Evolutionary conservation across 202 grass and related monocot species (phyloP), one percentile per base, ranked within the genome.

Genomic region (Bolboschoenoplectus hybrid): DNA sequence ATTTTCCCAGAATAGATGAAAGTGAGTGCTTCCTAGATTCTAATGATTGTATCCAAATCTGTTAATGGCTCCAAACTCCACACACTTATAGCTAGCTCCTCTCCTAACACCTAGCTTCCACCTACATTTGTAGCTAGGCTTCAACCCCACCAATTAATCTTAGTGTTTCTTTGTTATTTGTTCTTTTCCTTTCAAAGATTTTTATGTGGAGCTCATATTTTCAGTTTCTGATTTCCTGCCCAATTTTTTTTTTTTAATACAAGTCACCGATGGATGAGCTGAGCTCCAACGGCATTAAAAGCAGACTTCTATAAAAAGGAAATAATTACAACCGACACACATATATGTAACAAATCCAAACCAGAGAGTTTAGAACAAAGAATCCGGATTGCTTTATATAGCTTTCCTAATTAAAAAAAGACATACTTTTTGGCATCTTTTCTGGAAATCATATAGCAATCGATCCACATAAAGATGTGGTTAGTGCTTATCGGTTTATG

Each of bases 11-110:
- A 92, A 91, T 94, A 85, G 94, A 87, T 91, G 85, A 88, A 75
- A 89, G 89, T 84, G 89, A 91, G 89, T 85, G 83, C 92, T 78
- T 50, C 92, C 92, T 92, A 91, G 88, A 88, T 89, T 87, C 90
- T 91, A 97, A 97, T 97, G 94, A 97, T 97, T 94, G 92, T 94
- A 74, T 86, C 44, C 89, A 89, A 94, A 94, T 97, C 92, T 83
- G 92, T 94, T 88, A 90, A 91, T 91, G 41, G 61, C 80, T 85
- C 82, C 88, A 77, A 87, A 55, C n/a, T 65, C 34, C 2, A 81
- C 52, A 10, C 55, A 5, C 26, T 26, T 26, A 26, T 26, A 26
- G 26, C 26, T 78, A 67, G 14, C 60, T 43, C 41, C 82, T 46
- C 41, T 61, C 74, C 81, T 85, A 46, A 13, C 2, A 66, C 78